phyloP scores from a whole-genome alignment of 805 yeast genomes.

The Candida boleticola region DNA sequence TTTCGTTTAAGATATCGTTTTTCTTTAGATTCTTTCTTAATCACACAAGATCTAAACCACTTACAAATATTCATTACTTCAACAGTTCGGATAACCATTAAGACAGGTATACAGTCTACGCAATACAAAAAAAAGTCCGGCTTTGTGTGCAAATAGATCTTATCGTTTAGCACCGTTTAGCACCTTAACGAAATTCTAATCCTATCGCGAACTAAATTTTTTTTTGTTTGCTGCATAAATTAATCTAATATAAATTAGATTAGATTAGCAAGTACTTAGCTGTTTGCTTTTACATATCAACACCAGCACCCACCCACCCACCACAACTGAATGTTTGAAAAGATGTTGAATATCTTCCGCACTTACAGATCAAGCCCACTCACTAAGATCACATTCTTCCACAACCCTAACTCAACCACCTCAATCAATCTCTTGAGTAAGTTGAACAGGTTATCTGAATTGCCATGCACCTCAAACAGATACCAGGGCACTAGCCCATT shows the following conservation, averaged over 20 bases:
- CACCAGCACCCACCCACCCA: no score
- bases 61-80: no score
- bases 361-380: conserved; percentile 5
- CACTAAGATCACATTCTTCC: conserved; percentile 25
- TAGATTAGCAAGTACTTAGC: no score
- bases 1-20: no score
- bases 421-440: conserved; percentile 22
- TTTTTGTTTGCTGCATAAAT: not conserved
- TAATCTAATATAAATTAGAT: no score
- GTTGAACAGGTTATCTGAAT: conserved; percentile 13
- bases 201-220: not conserved
- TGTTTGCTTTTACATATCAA: no score
- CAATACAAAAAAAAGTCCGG: no score
- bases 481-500: conserved; percentile 4
- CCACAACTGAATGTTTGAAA: not conserved
- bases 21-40: not conserved
- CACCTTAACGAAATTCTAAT: no score
- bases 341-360: conserved; percentile 3
- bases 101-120: no score
- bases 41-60: not conserved
- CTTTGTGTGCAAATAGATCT: no score
- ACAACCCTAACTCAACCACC: conserved; percentile 22
- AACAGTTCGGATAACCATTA: not conserved
- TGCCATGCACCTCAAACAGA: conserved; percentile 14
- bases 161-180: no score